These are phyloP conservation scores for Bolboschoenoplectus hybrid DNA, from an alignment of 202 grass and related monocot species.

Conservation along the genomic window DNA sequence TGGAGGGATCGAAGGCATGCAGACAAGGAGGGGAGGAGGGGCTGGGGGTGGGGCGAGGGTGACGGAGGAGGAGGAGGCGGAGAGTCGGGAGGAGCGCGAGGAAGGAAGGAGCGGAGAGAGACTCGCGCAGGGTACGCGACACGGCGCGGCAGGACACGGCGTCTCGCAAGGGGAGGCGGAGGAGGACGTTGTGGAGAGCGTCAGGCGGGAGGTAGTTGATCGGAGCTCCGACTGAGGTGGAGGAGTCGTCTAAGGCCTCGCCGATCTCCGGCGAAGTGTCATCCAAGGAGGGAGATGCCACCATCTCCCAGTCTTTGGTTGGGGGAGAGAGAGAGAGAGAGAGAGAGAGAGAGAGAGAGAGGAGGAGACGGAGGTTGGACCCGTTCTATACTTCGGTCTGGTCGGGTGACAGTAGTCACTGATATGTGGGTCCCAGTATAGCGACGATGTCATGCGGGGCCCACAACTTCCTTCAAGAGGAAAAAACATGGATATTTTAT, in stretches of 20 bases:
- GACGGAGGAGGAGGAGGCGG: slow-evolving; percentile 75
- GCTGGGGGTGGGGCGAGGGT: slow-evolving; percentile 59
- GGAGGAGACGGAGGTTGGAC: background rate
- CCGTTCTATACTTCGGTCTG: background rate
- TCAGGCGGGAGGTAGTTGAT: slow-evolving; percentile 77
- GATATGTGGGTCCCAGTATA: background rate
- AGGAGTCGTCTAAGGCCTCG: slow-evolving; percentile 10
- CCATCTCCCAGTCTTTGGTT: slow-evolving; percentile 1
- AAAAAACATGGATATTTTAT: background rate
- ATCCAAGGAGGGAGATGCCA: slow-evolving; percentile 31
- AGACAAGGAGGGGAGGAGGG: slow-evolving; percentile 54
- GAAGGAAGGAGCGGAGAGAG: slow-evolving; percentile 50
- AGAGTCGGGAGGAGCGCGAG: slow-evolving; percentile 53
- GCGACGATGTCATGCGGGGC: background rate
- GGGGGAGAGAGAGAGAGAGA: background rate
- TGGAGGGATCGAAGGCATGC: slow-evolving; percentile 67
- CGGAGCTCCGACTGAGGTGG: slow-evolving; percentile 35
- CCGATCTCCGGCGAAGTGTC: slow-evolving; percentile 17
- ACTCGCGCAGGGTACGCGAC: slow-evolving; percentile 61
- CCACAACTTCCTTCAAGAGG: background rate
- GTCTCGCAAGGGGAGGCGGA: slow-evolving; percentile 67
- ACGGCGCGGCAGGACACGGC: slow-evolving; percentile 72
- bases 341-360: background rate
- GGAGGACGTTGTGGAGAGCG: slow-evolving; percentile 81
- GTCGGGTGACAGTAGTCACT: slow-evolving; percentile 24